These are phyloP conservation scores for Leccinum uliginosum DNA, from an alignment of 768 basidiomycete genomes.

Conservation along the genomic window DNA sequence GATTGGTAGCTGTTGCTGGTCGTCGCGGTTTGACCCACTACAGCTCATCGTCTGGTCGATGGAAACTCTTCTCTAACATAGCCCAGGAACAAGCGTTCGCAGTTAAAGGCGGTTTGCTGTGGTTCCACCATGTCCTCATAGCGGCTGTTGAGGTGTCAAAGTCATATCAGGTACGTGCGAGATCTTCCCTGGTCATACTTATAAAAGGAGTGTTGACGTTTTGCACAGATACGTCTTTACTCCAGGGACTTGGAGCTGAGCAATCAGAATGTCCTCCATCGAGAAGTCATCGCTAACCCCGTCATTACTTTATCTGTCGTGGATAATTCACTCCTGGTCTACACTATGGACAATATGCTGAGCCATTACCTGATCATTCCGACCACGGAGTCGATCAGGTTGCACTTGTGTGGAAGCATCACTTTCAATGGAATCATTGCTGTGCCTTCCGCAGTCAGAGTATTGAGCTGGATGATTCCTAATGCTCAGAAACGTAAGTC, in stretches of 20 bases:
- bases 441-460: slow-evolving; percentile 77
- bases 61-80: slow-evolving; percentile 84
- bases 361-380: slow-evolving; percentile 90
- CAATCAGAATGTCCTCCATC: slow-evolving; percentile 78
- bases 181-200: background rate
- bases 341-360: slow-evolving; percentile 90
- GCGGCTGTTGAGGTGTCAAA: slow-evolving; percentile 82
- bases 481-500: slow-evolving; percentile 83
- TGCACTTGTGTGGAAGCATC: slow-evolving; percentile 93
- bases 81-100: slow-evolving; percentile 82
- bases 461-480: slow-evolving; percentile 97
- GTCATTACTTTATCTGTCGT: slow-evolving; percentile 87
- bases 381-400: slow-evolving; percentile 73
- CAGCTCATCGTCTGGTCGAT: slow-evolving; percentile 88
- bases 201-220: background rate
- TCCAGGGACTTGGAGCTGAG: slow-evolving; percentile 87
- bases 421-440: slow-evolving; percentile 88
- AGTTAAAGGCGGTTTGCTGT: slow-evolving; percentile 87
- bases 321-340: slow-evolving; percentile 92
- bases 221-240: slow-evolving; percentile 78
- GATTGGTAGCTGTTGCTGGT: slow-evolving; percentile 90
- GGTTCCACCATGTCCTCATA: slow-evolving; percentile 95
- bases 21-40: slow-evolving; percentile 89
- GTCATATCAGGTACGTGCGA: slow-evolving; percentile 60
- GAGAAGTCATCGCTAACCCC: slow-evolving; percentile 69